A percentile compares a stretch with the other conserved stretches of the same genome.
Evolutionary conservation across 2,329 filamentous ascomycete genomes (phyloP).

Genomic region (Camillea tinctor): DNA sequence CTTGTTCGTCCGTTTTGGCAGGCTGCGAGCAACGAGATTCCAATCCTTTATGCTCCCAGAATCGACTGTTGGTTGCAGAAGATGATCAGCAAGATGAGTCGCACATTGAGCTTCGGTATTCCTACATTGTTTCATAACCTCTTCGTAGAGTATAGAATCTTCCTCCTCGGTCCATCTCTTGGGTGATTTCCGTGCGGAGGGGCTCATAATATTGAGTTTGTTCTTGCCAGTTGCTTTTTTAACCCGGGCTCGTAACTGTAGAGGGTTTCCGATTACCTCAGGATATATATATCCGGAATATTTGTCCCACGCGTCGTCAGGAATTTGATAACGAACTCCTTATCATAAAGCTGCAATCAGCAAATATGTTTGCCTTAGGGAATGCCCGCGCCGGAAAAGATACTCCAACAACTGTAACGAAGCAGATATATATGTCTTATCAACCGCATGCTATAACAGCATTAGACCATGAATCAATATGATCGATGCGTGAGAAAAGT

Average conservation of each 20-base stretch:
- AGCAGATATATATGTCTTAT: background rate
- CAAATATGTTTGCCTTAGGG: background rate
- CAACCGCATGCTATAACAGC: background rate
- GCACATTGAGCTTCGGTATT: background rate
- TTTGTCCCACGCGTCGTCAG: background rate
- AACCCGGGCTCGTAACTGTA: background rate
- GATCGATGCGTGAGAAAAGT: background rate
- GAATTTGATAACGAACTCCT: background rate
- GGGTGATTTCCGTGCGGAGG: background rate
- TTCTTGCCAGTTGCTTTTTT: background rate
- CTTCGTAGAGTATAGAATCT: background rate
- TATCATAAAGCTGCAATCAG: background rate
- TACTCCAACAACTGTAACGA: background rate
- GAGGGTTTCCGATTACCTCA: background rate
- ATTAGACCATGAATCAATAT: background rate
- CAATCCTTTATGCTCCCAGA: constrained; percentile 21
- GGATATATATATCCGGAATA: background rate
- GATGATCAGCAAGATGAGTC: background rate
- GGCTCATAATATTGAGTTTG: background rate
- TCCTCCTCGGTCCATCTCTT: background rate
- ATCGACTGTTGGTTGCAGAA: background rate
- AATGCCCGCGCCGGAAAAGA: background rate
- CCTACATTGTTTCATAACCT: background rate
- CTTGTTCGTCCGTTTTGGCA: constrained; percentile 42
- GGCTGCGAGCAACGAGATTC: constrained; percentile 36